These are phyloP conservation scores for Sporothrix variecibatus DNA, from an alignment of 2,329 filamentous ascomycete species.

Conservation along the genomic window DNA sequence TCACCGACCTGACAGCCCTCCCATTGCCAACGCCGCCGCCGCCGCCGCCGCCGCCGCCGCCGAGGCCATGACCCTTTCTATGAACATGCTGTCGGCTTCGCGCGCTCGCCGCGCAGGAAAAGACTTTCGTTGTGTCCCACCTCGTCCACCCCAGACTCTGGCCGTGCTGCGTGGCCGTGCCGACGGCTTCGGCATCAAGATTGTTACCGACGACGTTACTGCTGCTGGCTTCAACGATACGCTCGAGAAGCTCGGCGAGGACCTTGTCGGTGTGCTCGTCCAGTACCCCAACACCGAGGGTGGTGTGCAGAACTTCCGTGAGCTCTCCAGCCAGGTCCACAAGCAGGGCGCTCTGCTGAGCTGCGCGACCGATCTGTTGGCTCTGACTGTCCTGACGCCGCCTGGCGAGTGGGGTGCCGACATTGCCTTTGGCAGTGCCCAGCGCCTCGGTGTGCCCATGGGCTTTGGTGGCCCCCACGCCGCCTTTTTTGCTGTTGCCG, in stretches of 20 bases:
- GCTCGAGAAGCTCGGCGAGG: constrained; percentile 73
- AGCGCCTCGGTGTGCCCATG: constrained; percentile 88
- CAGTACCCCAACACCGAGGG: constrained; percentile 93
- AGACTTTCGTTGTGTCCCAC: constrained; percentile 82
- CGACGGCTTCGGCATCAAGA: constrained; percentile 84
- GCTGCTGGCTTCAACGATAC: constrained; percentile 60
- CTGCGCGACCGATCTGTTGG: constrained; percentile 85
- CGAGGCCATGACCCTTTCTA: constrained; percentile 91
- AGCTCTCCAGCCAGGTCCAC: constrained; percentile 76
- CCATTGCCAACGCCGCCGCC: constrained; percentile 85
- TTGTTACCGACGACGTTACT: constrained; percentile 72
- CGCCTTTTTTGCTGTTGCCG: constrained; percentile 89
- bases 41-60: constrained; percentile 92
- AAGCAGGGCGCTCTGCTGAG: constrained; percentile 76
- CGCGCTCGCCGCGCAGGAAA: constrained; percentile 72
- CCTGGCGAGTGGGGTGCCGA: constrained; percentile 95
- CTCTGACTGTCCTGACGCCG: constrained; percentile 81
- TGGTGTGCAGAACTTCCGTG: constrained; percentile 72
- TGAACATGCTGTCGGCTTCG: constrained; percentile 71
- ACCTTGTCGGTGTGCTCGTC: constrained; percentile 85
- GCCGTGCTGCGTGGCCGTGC: constrained; percentile 82
- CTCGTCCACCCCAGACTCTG: constrained; percentile 83
- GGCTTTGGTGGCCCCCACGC: constrained; percentile 95
- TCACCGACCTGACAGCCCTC: constrained; percentile 79
- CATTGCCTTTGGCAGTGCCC: constrained; percentile 89